Evolutionary conservation across 495 filamentous ascomycete genomes (phyloP).

Genomic region (Astrothelium subdiscretum): DNA sequence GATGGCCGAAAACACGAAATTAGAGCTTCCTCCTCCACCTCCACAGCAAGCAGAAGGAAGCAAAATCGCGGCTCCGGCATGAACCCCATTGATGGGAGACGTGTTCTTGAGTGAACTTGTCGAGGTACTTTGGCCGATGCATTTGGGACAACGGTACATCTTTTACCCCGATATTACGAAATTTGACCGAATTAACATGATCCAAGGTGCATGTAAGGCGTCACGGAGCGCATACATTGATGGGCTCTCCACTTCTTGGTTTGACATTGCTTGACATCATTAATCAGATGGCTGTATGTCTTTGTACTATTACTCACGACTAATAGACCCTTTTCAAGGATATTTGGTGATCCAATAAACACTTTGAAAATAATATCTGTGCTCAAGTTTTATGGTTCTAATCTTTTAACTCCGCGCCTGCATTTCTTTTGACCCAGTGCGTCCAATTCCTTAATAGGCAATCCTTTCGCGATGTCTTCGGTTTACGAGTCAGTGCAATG

Average conservation of each 20-base stretch:
- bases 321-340: neutral
- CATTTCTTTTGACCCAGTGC: no score
- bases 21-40: constrained; percentile 45
- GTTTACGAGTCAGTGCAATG: no score
- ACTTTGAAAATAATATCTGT: neutral
- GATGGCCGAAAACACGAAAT: constrained; percentile 82
- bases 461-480: no score
- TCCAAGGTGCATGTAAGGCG: neutral
- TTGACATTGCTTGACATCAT: neutral
- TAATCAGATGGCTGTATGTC: neutral
- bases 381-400: no score
- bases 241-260: neutral
- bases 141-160: no score
- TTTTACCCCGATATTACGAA: no score
- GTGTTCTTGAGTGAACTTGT: neutral
- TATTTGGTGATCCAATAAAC: neutral
- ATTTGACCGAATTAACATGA: no score
- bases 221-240: neutral
- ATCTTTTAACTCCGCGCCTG: no score
- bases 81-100: neutral
- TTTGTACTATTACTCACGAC: neutral
- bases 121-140: no score
- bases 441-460: no score
- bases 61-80: neutral
- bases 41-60: constrained; percentile 7